A percentile compares a stretch with the other conserved stretches of the same genome.
Conservation (phyloP, 2,329 filamentous ascomycete species). For the Cadophora malorum region DNA sequence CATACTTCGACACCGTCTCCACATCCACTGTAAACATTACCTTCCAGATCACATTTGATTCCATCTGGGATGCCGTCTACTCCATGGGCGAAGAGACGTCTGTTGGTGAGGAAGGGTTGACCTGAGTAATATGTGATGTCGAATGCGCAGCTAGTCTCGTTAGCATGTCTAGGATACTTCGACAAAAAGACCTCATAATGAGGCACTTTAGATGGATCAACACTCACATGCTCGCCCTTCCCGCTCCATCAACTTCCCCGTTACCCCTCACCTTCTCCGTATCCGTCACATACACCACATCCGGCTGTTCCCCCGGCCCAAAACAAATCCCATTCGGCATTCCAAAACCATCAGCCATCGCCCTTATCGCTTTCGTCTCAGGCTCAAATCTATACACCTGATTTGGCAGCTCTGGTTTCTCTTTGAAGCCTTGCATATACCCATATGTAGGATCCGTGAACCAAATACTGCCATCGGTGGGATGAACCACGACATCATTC, state of each 20-base stretch:
- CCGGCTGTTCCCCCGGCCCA: slow-evolving; percentile 54
- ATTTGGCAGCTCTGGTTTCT: slow-evolving; percentile 57
- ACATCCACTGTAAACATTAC: slow-evolving; percentile 62
- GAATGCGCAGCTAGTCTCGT: slow-evolving; percentile 35
- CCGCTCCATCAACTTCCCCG: slow-evolving; percentile 28
- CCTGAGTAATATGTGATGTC: slow-evolving; percentile 30
- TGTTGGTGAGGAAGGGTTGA: slow-evolving; percentile 36
- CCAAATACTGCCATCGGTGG: slow-evolving; percentile 63
- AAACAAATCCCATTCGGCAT: slow-evolving; percentile 65
- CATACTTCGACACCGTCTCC: slow-evolving; percentile 62
- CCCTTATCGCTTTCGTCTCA: slow-evolving; percentile 55
- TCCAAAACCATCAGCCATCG: slow-evolving; percentile 63
- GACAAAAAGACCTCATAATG: neutral
- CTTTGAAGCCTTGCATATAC: slow-evolving; percentile 63
- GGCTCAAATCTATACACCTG: slow-evolving; percentile 65
- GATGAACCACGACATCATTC: slow-evolving; percentile 60
- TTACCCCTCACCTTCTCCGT: slow-evolving; percentile 51
- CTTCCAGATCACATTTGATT: slow-evolving; percentile 58
- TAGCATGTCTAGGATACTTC: neutral
- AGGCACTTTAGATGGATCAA: neutral
- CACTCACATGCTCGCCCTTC: slow-evolving; percentile 29
- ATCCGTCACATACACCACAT: slow-evolving; percentile 61
- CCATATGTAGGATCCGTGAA: slow-evolving; percentile 69
- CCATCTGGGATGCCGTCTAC: slow-evolving; percentile 65
- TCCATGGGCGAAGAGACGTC: slow-evolving; percentile 60